Evolutionary conservation across 2,329 filamentous ascomycete species (phyloP), one percentile per base, ranked within the genome.

Genomic region (Aspergillus bombycis): DNA sequence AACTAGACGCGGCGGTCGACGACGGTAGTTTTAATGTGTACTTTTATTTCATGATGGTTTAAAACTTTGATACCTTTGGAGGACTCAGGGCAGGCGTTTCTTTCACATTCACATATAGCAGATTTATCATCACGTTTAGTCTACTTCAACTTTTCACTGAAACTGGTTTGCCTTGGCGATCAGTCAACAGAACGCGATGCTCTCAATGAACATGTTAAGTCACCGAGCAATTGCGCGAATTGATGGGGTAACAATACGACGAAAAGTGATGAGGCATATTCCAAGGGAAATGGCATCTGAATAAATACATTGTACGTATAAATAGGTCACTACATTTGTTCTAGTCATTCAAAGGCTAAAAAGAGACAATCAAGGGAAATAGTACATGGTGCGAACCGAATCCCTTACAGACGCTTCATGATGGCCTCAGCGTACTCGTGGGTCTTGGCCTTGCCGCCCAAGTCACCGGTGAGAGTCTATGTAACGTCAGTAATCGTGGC

Each of bases 371-470:
- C 66, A 68, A 70, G 67, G 69, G 71, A 73, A 72, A 78, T 78
- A 77, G 73, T 77, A 78, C 74, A 78, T 63, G 61, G 65, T 67
- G 57, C 70, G 58, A 64, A 66, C 66, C 64, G 62, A 66, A 63
- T 69, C 69, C 64, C 71, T 77, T 81, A 82, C 72, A 89, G 79
- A 67, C 84, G 84, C 76, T 84, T 83, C 81, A 98, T 97, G 78
- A 99, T 97, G 71, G 95, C 94, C 65, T 86, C 86, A 63, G 95
- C 93, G 81, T 96, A 99, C 85, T 99, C 92, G 83, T 90, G 85
- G 64, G 95, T 99, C 89, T 96, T 97, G 74, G 95, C 88, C 85
- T 93, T 97, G 79, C 95, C 95, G 74, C 95, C 95, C 74, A 99
- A 85, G 82, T 99, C 95, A 75, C 95, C 94, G 38, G 95, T 99